A percentile compares a stretch with the other conserved stretches of the same genome.
phyloP scores from a whole-genome alignment of 2,329 filamentous ascomycete genomes.

The Chlorencoelia australis region DNA sequence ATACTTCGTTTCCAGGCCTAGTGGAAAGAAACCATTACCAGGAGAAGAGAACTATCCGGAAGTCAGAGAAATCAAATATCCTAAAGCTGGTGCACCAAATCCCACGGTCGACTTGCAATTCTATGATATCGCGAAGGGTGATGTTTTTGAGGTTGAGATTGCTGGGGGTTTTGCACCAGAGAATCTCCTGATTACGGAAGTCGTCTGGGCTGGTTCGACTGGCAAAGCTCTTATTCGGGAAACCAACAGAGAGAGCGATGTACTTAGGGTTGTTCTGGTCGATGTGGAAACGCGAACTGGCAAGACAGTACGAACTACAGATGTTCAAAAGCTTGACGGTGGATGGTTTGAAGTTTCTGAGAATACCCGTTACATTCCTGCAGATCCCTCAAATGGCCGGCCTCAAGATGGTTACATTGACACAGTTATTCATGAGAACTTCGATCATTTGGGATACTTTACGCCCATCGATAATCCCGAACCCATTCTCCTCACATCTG shows the following conservation, averaged over 20 bases:
- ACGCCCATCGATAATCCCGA: constrained; percentile 72
- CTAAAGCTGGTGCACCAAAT: constrained; percentile 89
- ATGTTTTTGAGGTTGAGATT: constrained; percentile 72
- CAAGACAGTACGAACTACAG: constrained; percentile 66
- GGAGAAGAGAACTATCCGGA: constrained; percentile 88
- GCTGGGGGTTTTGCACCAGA: constrained; percentile 69
- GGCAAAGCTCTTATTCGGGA: constrained; percentile 77
- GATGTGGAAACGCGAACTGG: constrained; percentile 66
- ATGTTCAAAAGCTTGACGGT: constrained; percentile 78
- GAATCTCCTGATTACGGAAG: constrained; percentile 83
- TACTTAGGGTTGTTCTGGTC: constrained; percentile 79
- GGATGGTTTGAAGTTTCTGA: constrained; percentile 97
- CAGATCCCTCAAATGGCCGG: constrained; percentile 66
- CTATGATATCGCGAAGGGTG: constrained; percentile 69
- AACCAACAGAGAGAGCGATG: constrained; percentile 87
- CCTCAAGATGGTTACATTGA: constrained; percentile 86
- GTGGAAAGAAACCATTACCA: constrained; percentile 53
- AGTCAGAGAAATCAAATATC: constrained; percentile 88
- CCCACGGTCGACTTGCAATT: constrained; percentile 81
- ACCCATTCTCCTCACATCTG: constrained; percentile 79
- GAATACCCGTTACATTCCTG: constrained; percentile 75
- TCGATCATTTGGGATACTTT: constrained; percentile 90
- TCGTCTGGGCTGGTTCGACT: constrained; percentile 71
- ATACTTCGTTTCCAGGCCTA: constrained; percentile 84
- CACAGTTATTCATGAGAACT: constrained; percentile 74